Evolutionary conservation across 345 rosid species (phyloP), one percentile per base, ranked within the genome.

Genomic region (Salix udensis): DNA sequence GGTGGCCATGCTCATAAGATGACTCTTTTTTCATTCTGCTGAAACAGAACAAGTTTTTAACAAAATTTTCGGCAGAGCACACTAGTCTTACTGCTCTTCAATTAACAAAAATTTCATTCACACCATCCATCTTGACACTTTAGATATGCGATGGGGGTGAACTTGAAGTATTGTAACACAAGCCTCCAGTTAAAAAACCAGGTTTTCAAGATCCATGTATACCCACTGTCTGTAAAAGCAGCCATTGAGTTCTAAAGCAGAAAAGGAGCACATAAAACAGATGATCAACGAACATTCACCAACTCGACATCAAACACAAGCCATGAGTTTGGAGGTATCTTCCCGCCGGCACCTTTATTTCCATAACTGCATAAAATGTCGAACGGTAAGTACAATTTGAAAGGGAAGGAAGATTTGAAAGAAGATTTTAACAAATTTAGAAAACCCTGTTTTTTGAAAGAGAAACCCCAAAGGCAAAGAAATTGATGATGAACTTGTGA

Each of bases 301-400:
- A 90, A 78, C 85, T 92, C 92, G 40, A 92, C 90, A 76, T 91
- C 94, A 71, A 87, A 92, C 73, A 80, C 85, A 26, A 92, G 90
- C 91, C 92, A 94, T 1, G 94, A 80, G 58, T 90, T 84, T 3
- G 94, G 92, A 11, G 97, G 97, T 55, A 92, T 87, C 72, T 77
- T 77, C 80, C 85, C 78, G 26, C 87, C 76, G 53, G 74, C 86
- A 61, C 88, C 89, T 50, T 74, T 74, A 18, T 76, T 78, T 52
- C 87, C 87, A 37, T 82, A 88, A 58, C 96, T 88, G 92, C 80
- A 86, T 70, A 48, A 81, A 12, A 70, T 46, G 0, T 31, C 23
- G 23, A 7, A 58, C 8, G 9, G 36, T 34, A 12, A 68, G 39
- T 39, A 52, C n/a, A 28, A 10, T 11, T 31, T 1, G 19, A 10